These are phyloP conservation scores for Polychytrium aggregatum DNA, from an alignment of 192 early-diverging fungal genomes.

Conservation along the genomic window DNA sequence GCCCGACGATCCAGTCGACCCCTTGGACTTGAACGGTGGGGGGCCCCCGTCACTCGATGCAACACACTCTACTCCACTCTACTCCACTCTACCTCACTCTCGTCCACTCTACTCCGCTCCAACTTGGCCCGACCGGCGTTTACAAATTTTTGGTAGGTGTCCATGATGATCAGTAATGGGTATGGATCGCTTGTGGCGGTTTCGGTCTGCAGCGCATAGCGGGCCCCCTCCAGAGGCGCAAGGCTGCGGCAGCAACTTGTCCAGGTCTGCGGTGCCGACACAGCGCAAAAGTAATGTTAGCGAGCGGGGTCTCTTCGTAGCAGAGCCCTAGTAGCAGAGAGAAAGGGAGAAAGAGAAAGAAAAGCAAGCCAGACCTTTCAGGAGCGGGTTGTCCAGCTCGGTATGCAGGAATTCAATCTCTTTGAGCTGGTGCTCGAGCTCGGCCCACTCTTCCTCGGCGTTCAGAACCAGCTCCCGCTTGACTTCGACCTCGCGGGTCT, in stretches of 20 bases:
- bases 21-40: too few relatives aligned
- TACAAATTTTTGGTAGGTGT: conserved; percentile 6
- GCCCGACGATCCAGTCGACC: too few relatives aligned
- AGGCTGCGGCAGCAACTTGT: conserved; percentile 2
- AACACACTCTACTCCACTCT: too few relatives aligned
- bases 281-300: background rate
- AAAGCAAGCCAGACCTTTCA: conserved; percentile 5
- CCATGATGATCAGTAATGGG: background rate
- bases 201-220: background rate
- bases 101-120: too few relatives aligned
- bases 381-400: conserved; percentile 13
- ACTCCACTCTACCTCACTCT: too few relatives aligned
- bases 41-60: too few relatives aligned
- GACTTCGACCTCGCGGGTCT: too few relatives aligned
- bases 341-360: background rate
- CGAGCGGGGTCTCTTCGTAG: background rate
- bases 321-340: background rate
- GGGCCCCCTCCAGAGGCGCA: conserved; percentile 1
- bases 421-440: conserved; percentile 5
- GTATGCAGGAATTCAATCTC: conserved; percentile 6
- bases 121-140: background rate
- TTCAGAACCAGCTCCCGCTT: conserved; percentile 16
- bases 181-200: background rate
- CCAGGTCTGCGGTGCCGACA: background rate
- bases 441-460: conserved; percentile 8